These are phyloP conservation scores for Calonectria leucothoes DNA, from an alignment of 2,329 filamentous ascomycete species.

Conservation along the genomic window DNA sequence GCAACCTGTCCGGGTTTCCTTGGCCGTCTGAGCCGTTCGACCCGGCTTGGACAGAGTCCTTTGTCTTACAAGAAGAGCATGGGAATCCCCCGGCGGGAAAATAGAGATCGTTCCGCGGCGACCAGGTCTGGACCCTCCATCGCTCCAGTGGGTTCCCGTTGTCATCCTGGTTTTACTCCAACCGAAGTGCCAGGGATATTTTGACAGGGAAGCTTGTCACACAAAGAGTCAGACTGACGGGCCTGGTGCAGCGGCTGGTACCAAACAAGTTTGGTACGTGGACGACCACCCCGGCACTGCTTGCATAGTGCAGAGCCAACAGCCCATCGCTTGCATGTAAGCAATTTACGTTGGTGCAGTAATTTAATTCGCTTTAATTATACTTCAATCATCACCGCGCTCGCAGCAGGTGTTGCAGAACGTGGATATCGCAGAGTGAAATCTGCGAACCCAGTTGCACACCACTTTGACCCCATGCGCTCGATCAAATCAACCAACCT, in stretches of 20 bases:
- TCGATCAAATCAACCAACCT: conserved; percentile 10
- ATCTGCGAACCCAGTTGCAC: neutral
- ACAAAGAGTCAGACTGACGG: conserved; percentile 13
- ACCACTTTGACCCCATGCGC: neutral
- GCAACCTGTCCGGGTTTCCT: conserved; percentile 2
- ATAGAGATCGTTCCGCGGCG: conserved; percentile 32
- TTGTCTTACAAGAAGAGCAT: neutral
- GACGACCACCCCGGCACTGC: neutral
- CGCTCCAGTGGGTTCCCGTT: conserved; percentile 21
- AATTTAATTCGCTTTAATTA: neutral
- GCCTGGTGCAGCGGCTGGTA: conserved; percentile 9
- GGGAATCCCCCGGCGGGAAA: conserved; percentile 22
- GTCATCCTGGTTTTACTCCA: conserved; percentile 24
- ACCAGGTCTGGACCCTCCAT: conserved; percentile 18
- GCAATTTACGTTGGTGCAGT: neutral
- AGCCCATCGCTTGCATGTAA: neutral
- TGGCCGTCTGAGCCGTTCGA: conserved; percentile 25
- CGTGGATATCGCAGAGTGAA: neutral
- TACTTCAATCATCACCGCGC: neutral
- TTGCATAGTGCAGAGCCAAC: neutral
- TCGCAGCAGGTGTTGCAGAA: neutral
- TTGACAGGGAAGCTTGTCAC: conserved; percentile 25
- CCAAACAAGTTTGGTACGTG: conserved; percentile 6
- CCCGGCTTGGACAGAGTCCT: neutral
- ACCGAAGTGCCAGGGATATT: conserved; percentile 22